Base-by-base conservation (phyloP, 306 rosid genomes). In the Acacia confusa region DNA sequence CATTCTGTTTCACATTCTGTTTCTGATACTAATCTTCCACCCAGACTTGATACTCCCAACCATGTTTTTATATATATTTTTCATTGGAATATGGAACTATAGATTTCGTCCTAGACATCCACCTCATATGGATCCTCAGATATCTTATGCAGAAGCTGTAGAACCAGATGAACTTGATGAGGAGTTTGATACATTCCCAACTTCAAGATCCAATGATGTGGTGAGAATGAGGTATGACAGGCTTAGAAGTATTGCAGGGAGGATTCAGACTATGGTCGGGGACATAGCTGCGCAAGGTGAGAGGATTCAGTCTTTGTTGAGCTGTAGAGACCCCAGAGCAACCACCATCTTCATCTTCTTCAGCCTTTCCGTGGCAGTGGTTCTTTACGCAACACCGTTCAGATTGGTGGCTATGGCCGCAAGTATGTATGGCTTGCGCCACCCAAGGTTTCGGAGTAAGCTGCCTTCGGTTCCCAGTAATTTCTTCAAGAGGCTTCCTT, bases 241-340 rank as follows among this genome's bases (percentile, higher is more conserved):
- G 79, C 88, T 94, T n/a, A 85, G 98, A 76, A 91, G 88, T 22
- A 93, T 94, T 25, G 96, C 97, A 1, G 97, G 98, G n/a, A 89
- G 97, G 85, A 87, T 92, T 74, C 98, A 94, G 48, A 92, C 95
- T 0, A 85, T 94, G 17, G 98, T 92, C 17, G 98, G 98, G 7
- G 97, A 94, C 86, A 87, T 94, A 48, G 97, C 97, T 36, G 91
- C 96, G 22, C 98, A 91, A n/a, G 98, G 97, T 20, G 97, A 94
- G 90, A 91, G 97, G 36, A 71, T 92, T 80, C 92, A 88, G 74
- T 91, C 94, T 61, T 76, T 94, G 16, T 82, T 92, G 50, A 92
- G 94, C 55, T 92, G 97, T 97, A 91, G 97, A 87, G 98, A 94
- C 70, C 88, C 94, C 0, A 89, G 96, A 82, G 98, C 94, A 64